phyloP scores from a whole-genome alignment of 352 stramenopile species.

The Peronosclerospora sorghi region DNA sequence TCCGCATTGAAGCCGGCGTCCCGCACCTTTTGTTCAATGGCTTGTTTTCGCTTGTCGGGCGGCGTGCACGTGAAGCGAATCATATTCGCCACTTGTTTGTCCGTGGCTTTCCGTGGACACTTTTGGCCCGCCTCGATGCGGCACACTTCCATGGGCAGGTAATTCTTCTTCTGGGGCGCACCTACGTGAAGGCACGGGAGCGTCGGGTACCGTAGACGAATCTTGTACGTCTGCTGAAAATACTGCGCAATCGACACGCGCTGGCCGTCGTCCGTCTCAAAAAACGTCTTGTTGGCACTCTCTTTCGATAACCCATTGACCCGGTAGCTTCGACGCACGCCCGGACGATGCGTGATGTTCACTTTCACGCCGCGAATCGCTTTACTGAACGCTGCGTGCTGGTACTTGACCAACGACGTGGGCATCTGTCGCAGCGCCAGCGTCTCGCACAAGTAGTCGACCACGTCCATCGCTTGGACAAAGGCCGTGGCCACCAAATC shows the following conservation, averaged over 20 bases:
- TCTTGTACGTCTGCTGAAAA: conserved; percentile 49
- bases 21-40: conserved; percentile 49
- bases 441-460: conserved; percentile 35
- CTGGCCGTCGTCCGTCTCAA: conserved; percentile 47
- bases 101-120: conserved; percentile 62
- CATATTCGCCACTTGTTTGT: conserved; percentile 74
- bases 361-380: conserved; percentile 44
- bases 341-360: conserved; percentile 45
- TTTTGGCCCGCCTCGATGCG: conserved; percentile 56
- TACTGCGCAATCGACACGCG: conserved; percentile 47
- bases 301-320: conserved; percentile 43
- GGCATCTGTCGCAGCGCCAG: conserved; percentile 24
- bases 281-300: conserved; percentile 31
- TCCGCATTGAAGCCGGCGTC: conserved; percentile 63
- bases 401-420: conserved; percentile 25
- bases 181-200: conserved; percentile 68
- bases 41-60: conserved; percentile 34
- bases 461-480: conserved; percentile 38
- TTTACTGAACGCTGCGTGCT: conserved; percentile 21
- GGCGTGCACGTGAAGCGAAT: conserved; percentile 55
- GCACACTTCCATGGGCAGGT: conserved; percentile 78
- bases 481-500: conserved; percentile 65
- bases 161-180: conserved; percentile 35
- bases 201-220: conserved; percentile 41
- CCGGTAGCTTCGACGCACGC: conserved; percentile 40